Base-by-base conservation (phyloP, 192 early-diverging fungal species). In the Coemansia sp. region DNA sequence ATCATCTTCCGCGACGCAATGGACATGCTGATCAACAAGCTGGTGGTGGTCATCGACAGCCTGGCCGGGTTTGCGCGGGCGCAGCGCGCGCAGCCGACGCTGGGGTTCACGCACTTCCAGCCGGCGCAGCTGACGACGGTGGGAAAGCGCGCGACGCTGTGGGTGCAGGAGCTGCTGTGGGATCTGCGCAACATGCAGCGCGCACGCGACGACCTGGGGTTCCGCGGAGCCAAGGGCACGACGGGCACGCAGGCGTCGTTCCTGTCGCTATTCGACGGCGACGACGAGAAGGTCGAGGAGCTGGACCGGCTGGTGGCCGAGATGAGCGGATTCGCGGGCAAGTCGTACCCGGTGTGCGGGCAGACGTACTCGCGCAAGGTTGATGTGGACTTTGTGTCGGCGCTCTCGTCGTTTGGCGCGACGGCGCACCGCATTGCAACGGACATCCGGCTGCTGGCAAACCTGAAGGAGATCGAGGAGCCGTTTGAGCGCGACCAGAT, bases 401-500 rank as follows among this genome's bases (percentile, higher is more conserved):
- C 91, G 33, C 81, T 98, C 43, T 80, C 90, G 40, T 92, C 92
- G 8, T 97, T 98, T 55, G 96, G 95, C 47, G 94, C 95, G 43
- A 89, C 95, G 23, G 92, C 92, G 24, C 96, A 98, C 79, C 95
- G 95, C 71, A 94, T 97, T 50, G 95, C 95, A 1, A 93, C 94
- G 14, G 96, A 98, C 71, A 91, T 98, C 61, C 89, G 96, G 45
- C 84, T 98, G 30, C 82, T 98, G 62, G 96, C 94, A 22, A 91
- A 94, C 62, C 80, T 98, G 53, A 98, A 98, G 86, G 96, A 98
- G 67, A 84, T 98, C 45, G 96, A 98, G 80, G 96, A 98, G 74
- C 96, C 96, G 19, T 98, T 98, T 55, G 96, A 98, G 81, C 95
- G 94, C 83, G 93, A 98, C 80, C 96, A 98, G 81, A 98, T 98